These are phyloP conservation scores for Teratosphaeria zuluensis DNA, from an alignment of 2,329 filamentous ascomycete species.

Conservation along the genomic window DNA sequence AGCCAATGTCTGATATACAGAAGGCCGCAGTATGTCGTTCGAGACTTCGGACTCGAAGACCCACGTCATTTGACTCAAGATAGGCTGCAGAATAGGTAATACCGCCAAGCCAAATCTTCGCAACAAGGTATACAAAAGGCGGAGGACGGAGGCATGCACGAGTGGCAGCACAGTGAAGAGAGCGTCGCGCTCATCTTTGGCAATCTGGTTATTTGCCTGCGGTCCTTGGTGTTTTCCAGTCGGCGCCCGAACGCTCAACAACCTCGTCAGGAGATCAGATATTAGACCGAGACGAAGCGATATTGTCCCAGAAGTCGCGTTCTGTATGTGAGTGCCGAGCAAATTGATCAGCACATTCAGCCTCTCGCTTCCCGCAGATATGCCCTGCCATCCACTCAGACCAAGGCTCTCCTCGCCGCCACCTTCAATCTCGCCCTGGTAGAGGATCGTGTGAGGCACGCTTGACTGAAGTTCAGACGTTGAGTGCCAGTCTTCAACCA, in stretches of 20 bases:
- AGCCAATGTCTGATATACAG: conserved; percentile 51
- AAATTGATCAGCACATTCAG: conserved; percentile 56
- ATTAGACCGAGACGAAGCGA: conserved; percentile 58
- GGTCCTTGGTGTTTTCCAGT: conserved; percentile 35
- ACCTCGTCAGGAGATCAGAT: conserved; percentile 58
- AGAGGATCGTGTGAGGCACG: conserved; percentile 5
- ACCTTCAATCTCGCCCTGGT: conserved; percentile 11
- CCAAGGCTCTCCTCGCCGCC: conserved; percentile 27
- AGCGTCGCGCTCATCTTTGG: conserved; percentile 70
- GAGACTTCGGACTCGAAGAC: conserved; percentile 40
- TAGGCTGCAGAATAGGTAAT: conserved; percentile 50
- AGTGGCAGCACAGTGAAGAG: conserved; percentile 64
- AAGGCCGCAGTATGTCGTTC: conserved; percentile 9
- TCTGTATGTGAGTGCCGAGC: conserved; percentile 53
- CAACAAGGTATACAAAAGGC: conserved; percentile 49
- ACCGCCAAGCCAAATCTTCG: conserved; percentile 49
- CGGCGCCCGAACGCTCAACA: conserved; percentile 50
- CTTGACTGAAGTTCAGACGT: conserved; percentile 34
- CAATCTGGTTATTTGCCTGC: conserved; percentile 62
- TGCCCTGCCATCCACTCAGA: conserved; percentile 62
- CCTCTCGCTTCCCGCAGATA: conserved; percentile 64
- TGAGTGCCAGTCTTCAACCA: conserved; percentile 75
- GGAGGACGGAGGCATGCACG: conserved; percentile 63
- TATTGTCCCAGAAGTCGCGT: conserved; percentile 55
- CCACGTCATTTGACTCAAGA: conserved; percentile 57